These are phyloP conservation scores for Cryphonectria carpinicola DNA, from an alignment of 2,329 filamentous ascomycete species.

Conservation along the genomic window DNA sequence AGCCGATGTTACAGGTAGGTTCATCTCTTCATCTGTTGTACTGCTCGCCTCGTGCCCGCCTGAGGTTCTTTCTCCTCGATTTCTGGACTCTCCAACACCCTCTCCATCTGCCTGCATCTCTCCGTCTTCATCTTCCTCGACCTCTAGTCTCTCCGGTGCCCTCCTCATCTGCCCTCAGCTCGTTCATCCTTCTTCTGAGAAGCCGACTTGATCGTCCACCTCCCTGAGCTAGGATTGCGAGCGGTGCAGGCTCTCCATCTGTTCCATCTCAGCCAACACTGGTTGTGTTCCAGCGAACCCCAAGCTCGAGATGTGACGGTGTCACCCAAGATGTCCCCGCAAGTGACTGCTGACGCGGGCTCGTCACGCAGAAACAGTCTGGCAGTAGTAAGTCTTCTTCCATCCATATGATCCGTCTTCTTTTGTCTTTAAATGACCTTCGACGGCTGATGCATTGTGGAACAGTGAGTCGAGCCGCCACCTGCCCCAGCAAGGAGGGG, in stretches of 20 bases:
- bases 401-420: background rate
- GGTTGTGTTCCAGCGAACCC: background rate
- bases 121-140: background rate
- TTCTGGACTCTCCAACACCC: background rate
- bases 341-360: slow-evolving; percentile 43
- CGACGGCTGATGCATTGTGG: background rate
- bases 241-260: background rate
- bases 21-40: background rate
- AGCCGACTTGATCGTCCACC: background rate
- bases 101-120: background rate
- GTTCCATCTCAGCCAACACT: background rate
- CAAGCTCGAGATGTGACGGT: background rate
- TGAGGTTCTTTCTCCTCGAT: background rate
- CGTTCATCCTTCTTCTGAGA: background rate
- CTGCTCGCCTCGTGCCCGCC: background rate
- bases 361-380: slow-evolving; percentile 43
- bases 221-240: background rate
- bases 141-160: no score
- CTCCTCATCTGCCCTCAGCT: no score
- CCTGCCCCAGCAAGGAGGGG: background rate
- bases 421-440: background rate
- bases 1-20: background rate
- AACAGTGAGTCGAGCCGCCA: slow-evolving; percentile 20
- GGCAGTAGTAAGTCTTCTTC: slow-evolving; percentile 20
- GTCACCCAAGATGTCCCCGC: background rate